phyloP scores from a whole-genome alignment of 1,284 basidiomycete genomes.

The Cutaneotrichosporon sp. region DNA sequence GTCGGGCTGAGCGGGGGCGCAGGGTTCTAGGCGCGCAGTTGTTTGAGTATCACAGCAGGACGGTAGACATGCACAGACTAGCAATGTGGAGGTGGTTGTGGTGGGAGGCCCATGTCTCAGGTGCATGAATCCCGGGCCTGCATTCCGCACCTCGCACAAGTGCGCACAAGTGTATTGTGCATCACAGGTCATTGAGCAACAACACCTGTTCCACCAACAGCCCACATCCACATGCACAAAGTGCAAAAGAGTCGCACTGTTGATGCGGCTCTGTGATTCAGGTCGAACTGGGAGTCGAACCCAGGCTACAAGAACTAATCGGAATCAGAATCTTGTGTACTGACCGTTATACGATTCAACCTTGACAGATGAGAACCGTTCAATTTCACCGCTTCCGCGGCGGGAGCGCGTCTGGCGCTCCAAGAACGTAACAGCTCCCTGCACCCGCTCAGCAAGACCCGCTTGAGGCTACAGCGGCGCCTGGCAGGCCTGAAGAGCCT shows the following conservation, averaged over 20 bases:
- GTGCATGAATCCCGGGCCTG: neutral
- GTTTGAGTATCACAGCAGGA: neutral
- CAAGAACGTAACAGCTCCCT: no score
- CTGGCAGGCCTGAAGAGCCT: no score
- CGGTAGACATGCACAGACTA: constrained; percentile 8
- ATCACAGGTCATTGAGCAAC: no score
- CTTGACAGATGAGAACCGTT: no score
- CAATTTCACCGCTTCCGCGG: no score
- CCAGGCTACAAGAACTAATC: constrained; percentile 2
- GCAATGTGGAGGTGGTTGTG: neutral
- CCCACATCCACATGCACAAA: neutral
- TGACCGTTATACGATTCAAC: constrained; percentile 1
- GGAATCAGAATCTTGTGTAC: constrained; percentile 2
- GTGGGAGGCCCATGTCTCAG: neutral
- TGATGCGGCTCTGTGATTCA: neutral
- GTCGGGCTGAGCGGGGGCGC: constrained; percentile 42
- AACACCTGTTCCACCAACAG: no score
- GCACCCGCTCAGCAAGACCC: no score
- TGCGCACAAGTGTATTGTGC: no score
- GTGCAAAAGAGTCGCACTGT: neutral
- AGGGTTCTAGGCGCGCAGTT: constrained; percentile 18
- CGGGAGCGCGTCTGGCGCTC: no score
- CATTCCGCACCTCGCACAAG: neutral
- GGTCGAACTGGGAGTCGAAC: constrained; percentile 3
- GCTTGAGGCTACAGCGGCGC: no score